Conservation (phyloP, 768 basidiomycete genomes). For the Nevesoporus exiguus region DNA sequence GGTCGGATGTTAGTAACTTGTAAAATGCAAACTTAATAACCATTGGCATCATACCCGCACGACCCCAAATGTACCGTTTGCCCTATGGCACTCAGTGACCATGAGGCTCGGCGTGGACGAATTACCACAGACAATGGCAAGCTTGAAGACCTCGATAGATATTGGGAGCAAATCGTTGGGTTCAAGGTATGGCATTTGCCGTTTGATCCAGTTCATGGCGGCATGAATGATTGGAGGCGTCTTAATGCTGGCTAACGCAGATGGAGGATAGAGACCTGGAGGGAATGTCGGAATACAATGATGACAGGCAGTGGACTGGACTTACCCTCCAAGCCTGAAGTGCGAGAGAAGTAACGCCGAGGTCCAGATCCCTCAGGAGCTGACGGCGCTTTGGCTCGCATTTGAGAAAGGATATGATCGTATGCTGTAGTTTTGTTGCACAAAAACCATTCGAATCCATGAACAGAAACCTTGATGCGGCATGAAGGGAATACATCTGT, state of each 20-base stretch:
- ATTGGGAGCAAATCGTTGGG: conserved; percentile 85
- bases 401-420: conserved; percentile 79
- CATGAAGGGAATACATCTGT: conserved; percentile 52
- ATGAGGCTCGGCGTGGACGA: conserved; percentile 78
- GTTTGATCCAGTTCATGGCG: conserved; percentile 48
- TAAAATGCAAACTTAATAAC: conserved; percentile 5
- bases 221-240: conserved; percentile 36
- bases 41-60: conserved; percentile 50
- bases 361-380: conserved; percentile 28
- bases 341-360: conserved; percentile 38
- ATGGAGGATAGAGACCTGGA: conserved; percentile 24
- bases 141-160: conserved; percentile 73
- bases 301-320: background rate
- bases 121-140: conserved; percentile 84
- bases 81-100: conserved; percentile 76
- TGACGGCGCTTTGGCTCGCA: conserved; percentile 41
- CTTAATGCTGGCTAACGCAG: conserved; percentile 27
- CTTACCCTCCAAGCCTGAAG: conserved; percentile 39
- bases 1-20: conserved; percentile 8
- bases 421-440: conserved; percentile 90
- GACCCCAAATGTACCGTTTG: conserved; percentile 76
- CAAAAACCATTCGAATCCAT: conserved; percentile 91
- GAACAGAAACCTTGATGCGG: conserved; percentile 72
- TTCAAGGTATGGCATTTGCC: conserved; percentile 68
- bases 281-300: background rate